Conservation (phyloP, 257 asterid genomes). For the Linaria vulgaris region DNA sequence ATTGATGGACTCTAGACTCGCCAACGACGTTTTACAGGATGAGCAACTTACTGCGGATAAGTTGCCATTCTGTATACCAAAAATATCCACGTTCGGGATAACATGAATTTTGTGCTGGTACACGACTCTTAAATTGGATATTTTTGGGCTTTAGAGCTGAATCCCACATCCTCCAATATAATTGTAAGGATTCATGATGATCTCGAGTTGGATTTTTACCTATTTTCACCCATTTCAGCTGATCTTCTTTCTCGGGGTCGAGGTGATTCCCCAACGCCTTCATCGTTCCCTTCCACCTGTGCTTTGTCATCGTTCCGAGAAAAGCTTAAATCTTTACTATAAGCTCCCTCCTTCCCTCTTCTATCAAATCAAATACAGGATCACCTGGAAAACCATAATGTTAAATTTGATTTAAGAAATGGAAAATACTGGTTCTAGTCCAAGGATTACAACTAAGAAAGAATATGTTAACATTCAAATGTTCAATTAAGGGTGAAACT, state of each 20-base stretch:
- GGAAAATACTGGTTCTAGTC: too few relatives aligned
- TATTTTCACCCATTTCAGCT: constrained; percentile 55
- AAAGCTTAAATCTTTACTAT: too few relatives aligned
- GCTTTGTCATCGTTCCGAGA: constrained; percentile 37
- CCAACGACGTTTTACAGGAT: constrained; percentile 20
- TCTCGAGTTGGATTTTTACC: constrained; percentile 44
- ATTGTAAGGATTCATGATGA: constrained; percentile 27
- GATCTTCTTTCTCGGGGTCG: constrained; percentile 67
- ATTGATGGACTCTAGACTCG: too few relatives aligned
- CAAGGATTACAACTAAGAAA: too few relatives aligned
- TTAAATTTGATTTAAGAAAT: not conserved
- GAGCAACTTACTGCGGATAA: constrained; percentile 44
- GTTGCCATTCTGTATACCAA: constrained; percentile 40
- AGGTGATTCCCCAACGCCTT: constrained; percentile 47
- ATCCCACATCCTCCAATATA: constrained; percentile 30
- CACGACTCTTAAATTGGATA: constrained; percentile 28
- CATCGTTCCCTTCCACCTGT: constrained; percentile 48
- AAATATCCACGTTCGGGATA: constrained; percentile 27
- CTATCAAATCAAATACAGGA: not conserved
- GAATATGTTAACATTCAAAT: too few relatives aligned
- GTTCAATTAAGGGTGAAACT: too few relatives aligned
- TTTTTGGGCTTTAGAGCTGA: constrained; percentile 26
- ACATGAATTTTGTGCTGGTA: constrained; percentile 24
- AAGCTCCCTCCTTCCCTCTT: not conserved
- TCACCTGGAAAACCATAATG: too few relatives aligned